Base-by-base conservation (phyloP, 2,329 filamentous ascomycete genomes). In the Fusarium anguioides region DNA sequence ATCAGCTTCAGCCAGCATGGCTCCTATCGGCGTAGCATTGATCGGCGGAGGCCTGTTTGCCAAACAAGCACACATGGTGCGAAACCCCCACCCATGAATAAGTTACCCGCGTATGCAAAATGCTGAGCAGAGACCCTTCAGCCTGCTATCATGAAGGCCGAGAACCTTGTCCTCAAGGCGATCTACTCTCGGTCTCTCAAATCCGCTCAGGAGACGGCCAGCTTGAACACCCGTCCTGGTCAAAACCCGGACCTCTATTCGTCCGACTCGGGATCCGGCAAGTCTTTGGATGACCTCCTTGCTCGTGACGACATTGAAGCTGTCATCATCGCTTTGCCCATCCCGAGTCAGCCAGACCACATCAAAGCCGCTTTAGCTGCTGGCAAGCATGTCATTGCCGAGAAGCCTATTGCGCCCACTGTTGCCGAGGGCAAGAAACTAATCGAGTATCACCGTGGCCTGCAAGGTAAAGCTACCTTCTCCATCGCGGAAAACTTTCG, bases 401-500 rank as follows among this genome's bases (percentile, higher is more conserved):
- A 92, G 78, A 92, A 92, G 78, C 89, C 90, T 31, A 82, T 91
- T 37, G 89, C 86, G 4, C 84, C 86, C 66, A 86, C 90, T 66
- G 77, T 89, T 10, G 79, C 81, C 3, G 71, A 74, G 2, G 83
- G 78, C 17, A 69, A 76, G 64, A 73, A 77, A 56, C 78, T 85
- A 10, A 77, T 85, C 37, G 75, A 72, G 7, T 77, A 72, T 63
- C 76, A 76, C 60, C 64, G 67, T 20, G 49, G 58, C 5, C 59
- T 81, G 7, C 71, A 70, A 14, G 69, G 64, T 31, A 61, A 58
- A 29, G 72, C 73, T 14, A 84, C 83, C 8, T 87, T 88, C 78
- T 81, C 82, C 15, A 83, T 94, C 5, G 91, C 90, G 0, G 92
- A 94, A 77, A 93, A 94, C 77, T 91, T 87, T 74, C 85, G 91